Conservation (phyloP, 83 land plant species). For the Larix sibirica region DNA sequence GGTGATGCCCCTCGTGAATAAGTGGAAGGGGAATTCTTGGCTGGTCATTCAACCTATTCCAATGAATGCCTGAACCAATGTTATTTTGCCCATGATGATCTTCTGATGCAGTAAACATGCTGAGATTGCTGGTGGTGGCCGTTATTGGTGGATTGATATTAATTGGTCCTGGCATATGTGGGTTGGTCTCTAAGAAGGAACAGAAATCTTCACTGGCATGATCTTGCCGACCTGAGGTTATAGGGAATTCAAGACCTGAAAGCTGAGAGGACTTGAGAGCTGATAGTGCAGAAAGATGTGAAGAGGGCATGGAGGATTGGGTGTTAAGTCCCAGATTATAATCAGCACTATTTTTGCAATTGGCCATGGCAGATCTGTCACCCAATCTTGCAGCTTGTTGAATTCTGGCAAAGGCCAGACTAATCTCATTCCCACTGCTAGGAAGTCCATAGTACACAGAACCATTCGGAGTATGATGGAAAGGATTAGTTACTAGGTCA, state of each 20-base stretch:
- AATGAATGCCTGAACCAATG: not conserved
- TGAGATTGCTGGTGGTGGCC: not conserved
- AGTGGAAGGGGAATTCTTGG: not conserved
- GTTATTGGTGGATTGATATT: not conserved
- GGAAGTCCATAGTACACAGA: slow-evolving; percentile 11
- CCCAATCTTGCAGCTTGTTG: slow-evolving; percentile 14
- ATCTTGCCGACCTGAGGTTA: not conserved
- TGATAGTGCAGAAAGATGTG: not conserved
- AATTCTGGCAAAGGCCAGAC: slow-evolving; percentile 1
- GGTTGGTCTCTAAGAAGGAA: slow-evolving; percentile 1
- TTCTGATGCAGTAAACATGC: not conserved
- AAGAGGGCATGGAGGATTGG: slow-evolving; percentile 6
- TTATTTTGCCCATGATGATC: not conserved
- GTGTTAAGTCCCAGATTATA: slow-evolving; percentile 6
- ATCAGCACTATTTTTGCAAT: not conserved
- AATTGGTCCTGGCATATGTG: not conserved
- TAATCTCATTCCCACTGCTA: slow-evolving; percentile 12
- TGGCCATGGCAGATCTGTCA: not conserved
- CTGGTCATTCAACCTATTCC: slow-evolving; percentile 5
- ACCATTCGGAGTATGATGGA: not conserved
- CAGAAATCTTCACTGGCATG: not conserved
- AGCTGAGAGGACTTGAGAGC: slow-evolving; percentile 10
- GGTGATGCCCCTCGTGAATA: not conserved
- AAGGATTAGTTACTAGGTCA: not conserved
- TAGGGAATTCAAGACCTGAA: slow-evolving; percentile 3